phyloP scores from a whole-genome alignment of 345 rosid genomes.

The Sisymbrium altissimum region DNA sequence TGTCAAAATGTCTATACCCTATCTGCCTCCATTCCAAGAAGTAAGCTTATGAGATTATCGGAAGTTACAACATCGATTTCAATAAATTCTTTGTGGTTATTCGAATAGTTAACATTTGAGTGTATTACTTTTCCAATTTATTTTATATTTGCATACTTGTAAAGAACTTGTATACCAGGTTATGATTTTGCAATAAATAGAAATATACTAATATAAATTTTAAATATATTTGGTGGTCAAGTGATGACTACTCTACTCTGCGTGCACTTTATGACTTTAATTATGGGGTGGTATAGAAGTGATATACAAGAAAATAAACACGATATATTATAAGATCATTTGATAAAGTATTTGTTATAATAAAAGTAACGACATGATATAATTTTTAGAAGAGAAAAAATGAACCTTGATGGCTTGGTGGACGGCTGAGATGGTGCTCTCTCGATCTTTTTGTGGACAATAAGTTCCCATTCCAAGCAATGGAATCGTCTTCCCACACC shows the following conservation, averaged over 20 bases:
- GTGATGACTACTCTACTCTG: not conserved
- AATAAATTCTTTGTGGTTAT: not conserved
- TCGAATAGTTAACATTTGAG: not conserved
- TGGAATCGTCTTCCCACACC: slow-evolving; percentile 62
- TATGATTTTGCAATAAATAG: not conserved
- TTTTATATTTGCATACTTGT: not conserved
- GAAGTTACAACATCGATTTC: not conserved
- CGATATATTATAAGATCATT: not conserved
- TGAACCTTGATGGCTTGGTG: slow-evolving; percentile 67
- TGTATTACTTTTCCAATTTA: not conserved
- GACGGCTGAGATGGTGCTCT: slow-evolving; percentile 55
- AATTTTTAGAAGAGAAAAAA: not conserved
- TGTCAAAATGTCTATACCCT: slow-evolving; percentile 90
- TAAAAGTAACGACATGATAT: not conserved
- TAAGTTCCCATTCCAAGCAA: slow-evolving; percentile 78
- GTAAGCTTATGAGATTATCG: not conserved
- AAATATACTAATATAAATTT: not conserved
- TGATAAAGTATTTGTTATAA: not conserved
- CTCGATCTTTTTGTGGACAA: slow-evolving; percentile 41
- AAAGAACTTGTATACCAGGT: not conserved
- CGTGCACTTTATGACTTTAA: not conserved
- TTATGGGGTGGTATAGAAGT: not conserved
- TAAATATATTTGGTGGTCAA: not conserved
- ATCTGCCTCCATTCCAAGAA: slow-evolving; percentile 39
- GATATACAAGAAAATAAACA: not conserved